phyloP scores from a whole-genome alignment of 345 rosid genomes.

The Melaleuca quinquenervia region DNA sequence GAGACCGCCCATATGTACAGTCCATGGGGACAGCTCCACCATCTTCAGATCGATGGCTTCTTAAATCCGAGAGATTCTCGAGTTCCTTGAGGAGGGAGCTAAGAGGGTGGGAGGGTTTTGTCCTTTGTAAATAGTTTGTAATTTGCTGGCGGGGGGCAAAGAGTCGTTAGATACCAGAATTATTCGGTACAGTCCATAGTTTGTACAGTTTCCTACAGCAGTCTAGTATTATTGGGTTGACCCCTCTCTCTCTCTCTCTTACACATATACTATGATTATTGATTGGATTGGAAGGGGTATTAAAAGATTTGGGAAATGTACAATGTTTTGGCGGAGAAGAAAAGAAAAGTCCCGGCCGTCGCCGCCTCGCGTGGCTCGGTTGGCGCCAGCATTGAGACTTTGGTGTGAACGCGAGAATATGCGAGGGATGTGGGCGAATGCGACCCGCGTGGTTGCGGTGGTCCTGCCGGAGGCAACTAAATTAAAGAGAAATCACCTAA shows the following conservation, averaged over 20 bases:
- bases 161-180: background rate
- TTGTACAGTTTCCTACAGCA: background rate
- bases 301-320: background rate
- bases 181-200: background rate
- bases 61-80: background rate
- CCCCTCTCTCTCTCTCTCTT: background rate
- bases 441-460: background rate
- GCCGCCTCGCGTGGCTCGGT: background rate
- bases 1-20: background rate
- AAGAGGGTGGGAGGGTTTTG: background rate
- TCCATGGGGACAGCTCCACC: background rate
- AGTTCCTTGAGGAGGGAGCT: background rate
- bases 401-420: background rate
- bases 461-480: background rate
- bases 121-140: background rate
- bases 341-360: background rate
- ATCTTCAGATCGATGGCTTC: background rate
- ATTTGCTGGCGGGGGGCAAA: background rate
- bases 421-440: background rate
- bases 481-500: too few species aligned
- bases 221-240: background rate
- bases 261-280: background rate
- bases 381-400: background rate
- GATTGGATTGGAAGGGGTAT: background rate
- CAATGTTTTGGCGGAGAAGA: background rate